Evolutionary conservation across 345 rosid genomes (phyloP), one percentile per base, ranked within the genome.

Genomic region (Hirschfeldia incana): DNA sequence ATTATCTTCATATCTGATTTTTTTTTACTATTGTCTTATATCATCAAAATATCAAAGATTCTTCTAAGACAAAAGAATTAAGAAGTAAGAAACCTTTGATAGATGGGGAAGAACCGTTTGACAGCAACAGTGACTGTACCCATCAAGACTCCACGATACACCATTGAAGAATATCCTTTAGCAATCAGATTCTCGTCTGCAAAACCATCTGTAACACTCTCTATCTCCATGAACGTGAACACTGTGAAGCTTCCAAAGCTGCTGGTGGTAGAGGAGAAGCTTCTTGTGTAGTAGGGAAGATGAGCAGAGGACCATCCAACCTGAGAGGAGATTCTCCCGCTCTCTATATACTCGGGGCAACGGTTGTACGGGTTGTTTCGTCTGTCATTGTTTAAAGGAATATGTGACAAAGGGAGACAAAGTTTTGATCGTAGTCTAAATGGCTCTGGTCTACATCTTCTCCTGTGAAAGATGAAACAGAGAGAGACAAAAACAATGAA

Each of bases 41-140:
- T 58, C 70, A 70, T 58, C 70, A 69, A 39, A 57, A 12, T 11
- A 65, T 36, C 3, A 55, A n/a, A 5, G 59, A 21, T 21, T 21
- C 21, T 60, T 27, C 13, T 64, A 63, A 33, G 28, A 30, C 58
- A 36, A 58, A n/a, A 32, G 21, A 59, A 53, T 65, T 0, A 9
- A 62, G 27, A 4, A 28, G 9, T 0, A 3, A 13, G 2, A 74
- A 72, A 89, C 91, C 91, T 84, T 81, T 77, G 82, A 72, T 78
- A 37, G 2, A 69, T 29, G n/a, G 79, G 44, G 51, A 59, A 64
- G 63, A 93, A 75, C 16, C 76, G 84, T 83, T 90, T 91, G 44
- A 90, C 87, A 1, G 92, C 89, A 8, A 89, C 89, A 80, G 86
- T 72, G 8, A 79, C 68, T 21, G 80, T 74, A 51, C 88, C 85